A percentile compares a stretch with the other conserved stretches of the same genome.
Conservation (phyloP, 331 rosid species). For the Stylosanthes scabra region DNA sequence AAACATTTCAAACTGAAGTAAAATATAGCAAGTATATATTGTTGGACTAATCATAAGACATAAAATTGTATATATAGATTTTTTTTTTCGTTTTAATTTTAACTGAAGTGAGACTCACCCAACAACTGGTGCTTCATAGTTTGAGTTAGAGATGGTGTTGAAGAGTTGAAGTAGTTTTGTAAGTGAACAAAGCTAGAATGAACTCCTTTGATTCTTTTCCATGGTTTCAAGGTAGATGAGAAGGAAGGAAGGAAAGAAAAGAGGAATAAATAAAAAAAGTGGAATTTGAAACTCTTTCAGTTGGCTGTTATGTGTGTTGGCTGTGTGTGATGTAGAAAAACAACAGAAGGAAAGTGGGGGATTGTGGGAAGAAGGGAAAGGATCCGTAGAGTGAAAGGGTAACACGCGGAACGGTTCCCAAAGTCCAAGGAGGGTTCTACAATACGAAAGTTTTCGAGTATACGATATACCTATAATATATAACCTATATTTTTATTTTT, state of each 20-base stretch:
- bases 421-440: constrained; percentile 44
- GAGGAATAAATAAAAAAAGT: constrained; percentile 31
- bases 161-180: not conserved
- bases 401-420: constrained; percentile 41
- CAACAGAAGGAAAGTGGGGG: constrained; percentile 1
- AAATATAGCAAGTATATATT: not conserved
- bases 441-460: constrained; percentile 25
- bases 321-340: not conserved
- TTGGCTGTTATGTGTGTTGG: not conserved
- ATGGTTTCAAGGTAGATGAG: not conserved
- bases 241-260: not conserved
- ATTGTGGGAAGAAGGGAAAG: constrained; percentile 47
- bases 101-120: constrained; percentile 51
- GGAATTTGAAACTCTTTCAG: constrained; percentile 35
- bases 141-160: constrained; percentile 12
- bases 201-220: not conserved
- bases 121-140: not conserved
- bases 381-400: constrained; percentile 47
- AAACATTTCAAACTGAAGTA: constrained; percentile 32
- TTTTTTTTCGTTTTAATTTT: not conserved
- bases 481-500: too few relatives aligned
- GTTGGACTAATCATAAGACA: constrained; percentile 27
- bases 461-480: too few relatives aligned
- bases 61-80: not conserved
- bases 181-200: not conserved